Percentiles rank a stretch among this genome's conserved stretches.
These are phyloP conservation scores for Apiotrichum laibachii DNA, from an alignment of 1,284 basidiomycete genomes.

Conservation along the genomic window DNA sequence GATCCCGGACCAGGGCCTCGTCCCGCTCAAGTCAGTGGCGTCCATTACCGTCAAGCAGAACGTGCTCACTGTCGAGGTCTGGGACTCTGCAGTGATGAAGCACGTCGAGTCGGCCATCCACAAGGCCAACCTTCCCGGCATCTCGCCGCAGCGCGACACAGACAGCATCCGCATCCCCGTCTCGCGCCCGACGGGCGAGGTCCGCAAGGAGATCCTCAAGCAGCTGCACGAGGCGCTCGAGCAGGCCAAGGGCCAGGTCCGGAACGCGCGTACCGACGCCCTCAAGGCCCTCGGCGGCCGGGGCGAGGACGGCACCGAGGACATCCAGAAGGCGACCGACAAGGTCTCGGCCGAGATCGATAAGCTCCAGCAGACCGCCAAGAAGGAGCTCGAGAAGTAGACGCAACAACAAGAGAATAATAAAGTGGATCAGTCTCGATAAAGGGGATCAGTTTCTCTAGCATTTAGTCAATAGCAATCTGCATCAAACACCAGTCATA, in stretches of 20 bases:
- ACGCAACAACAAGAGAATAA: background rate
- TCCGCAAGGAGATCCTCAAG: slow-evolving; percentile 40
- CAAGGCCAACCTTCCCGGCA: slow-evolving; percentile 48
- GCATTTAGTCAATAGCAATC: background rate
- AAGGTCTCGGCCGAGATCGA: slow-evolving; percentile 40
- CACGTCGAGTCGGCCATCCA: slow-evolving; percentile 47
- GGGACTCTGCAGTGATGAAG: slow-evolving; percentile 43
- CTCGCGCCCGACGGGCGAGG: slow-evolving; percentile 41
- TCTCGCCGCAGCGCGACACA: slow-evolving; percentile 41
- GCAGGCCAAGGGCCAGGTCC: slow-evolving; percentile 46
- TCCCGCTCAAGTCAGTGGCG: slow-evolving; percentile 42
- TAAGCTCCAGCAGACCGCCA: slow-evolving; percentile 36
- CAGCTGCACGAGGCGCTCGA: slow-evolving; percentile 38
- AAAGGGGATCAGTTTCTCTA: background rate
- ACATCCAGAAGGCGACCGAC: slow-evolving; percentile 46
- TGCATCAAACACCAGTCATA: too few relatives aligned
- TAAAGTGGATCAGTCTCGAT: background rate
- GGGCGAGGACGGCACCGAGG: slow-evolving; percentile 37
- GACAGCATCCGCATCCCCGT: slow-evolving; percentile 43
- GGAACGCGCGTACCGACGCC: slow-evolving; percentile 43
- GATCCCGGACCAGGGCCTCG: slow-evolving; percentile 31
- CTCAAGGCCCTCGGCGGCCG: slow-evolving; percentile 45
- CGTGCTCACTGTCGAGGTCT: slow-evolving; percentile 45
- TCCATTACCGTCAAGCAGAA: slow-evolving; percentile 42
- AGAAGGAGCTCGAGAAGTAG: slow-evolving; percentile 50